A percentile compares a stretch with the other conserved stretches of the same genome.
Evolutionary conservation across 2,329 filamentous ascomycete genomes (phyloP).

Genomic region (Penicillium corylophilum): DNA sequence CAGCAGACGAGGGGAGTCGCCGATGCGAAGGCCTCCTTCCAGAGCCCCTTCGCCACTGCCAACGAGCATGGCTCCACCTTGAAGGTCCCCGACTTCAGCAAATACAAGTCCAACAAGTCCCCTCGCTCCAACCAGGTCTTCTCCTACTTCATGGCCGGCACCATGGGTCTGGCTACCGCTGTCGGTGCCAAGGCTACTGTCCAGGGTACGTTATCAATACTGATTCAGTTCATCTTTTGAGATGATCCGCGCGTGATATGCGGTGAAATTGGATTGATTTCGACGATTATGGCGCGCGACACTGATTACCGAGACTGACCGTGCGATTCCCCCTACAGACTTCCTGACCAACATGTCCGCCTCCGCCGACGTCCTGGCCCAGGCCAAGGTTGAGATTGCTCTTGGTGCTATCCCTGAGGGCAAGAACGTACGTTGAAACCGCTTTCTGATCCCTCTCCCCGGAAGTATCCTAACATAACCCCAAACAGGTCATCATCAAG

Average conservation of each 20-base stretch:
- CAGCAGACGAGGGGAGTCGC: conserved; percentile 43
- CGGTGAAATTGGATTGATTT: background rate
- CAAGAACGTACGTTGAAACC: conserved; percentile 80
- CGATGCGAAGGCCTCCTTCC: conserved; percentile 46
- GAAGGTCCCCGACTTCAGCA: conserved; percentile 84
- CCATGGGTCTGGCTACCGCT: conserved; percentile 86
- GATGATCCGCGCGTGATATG: background rate
- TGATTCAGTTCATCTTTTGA: background rate
- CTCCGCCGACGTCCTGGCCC: conserved; percentile 95
- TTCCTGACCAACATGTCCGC: conserved; percentile 99
- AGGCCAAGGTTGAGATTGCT: conserved; percentile 99
- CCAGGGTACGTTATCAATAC: conserved; percentile 68
- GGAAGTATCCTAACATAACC: conserved; percentile 8
- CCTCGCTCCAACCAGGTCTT: conserved; percentile 80
- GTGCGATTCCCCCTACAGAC: conserved; percentile 58
- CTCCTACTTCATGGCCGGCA: conserved; percentile 97
- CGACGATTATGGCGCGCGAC: background rate
- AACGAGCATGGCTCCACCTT: conserved; percentile 52
- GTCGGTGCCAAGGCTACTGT: conserved; percentile 97
- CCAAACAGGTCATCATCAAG: conserved; percentile 87
- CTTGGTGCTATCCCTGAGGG: conserved; percentile 90
- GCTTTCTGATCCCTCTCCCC: background rate
- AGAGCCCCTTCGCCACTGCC: conserved; percentile 57
- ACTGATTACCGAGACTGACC: conserved; percentile 21
- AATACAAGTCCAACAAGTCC: conserved; percentile 73